Evolutionary conservation across 306 rosid species (phyloP).

Genomic region (Quercus gilva): DNA sequence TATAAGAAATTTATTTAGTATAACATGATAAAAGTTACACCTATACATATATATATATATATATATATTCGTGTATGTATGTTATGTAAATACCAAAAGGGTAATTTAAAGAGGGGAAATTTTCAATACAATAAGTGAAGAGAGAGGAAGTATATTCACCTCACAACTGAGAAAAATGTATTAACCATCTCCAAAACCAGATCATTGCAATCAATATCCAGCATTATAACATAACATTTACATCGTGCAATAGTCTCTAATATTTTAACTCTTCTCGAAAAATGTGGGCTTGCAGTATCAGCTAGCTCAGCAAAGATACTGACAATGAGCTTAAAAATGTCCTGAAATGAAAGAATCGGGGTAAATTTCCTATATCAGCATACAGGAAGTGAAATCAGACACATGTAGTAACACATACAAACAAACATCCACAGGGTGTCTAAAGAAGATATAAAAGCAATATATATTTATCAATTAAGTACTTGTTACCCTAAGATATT

Average conservation of each 20-base stretch:
- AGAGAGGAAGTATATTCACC: conserved; percentile 43
- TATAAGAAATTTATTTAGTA: no score
- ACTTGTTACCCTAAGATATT: conserved; percentile 58
- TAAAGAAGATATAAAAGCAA: not conserved
- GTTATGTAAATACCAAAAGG: not conserved
- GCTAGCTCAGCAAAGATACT: conserved; percentile 70
- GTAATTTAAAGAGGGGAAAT: not conserved
- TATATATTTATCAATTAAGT: not conserved
- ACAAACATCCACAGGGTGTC: conserved; percentile 1
- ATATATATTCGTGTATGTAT: not conserved
- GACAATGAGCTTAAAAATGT: conserved; percentile 62
- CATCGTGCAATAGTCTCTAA: conserved; percentile 73
- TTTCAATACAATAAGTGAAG: conserved; percentile 7
- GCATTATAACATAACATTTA: conserved; percentile 78
- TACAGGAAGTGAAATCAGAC: not conserved
- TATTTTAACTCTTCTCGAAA: conserved; percentile 76
- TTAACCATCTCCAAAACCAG: conserved; percentile 73
- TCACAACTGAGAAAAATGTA: conserved; percentile 69
- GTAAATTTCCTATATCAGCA: conserved; percentile 14
- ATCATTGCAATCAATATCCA: conserved; percentile 70
- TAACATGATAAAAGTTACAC: no score
- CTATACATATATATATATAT: not conserved
- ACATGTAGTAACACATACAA: not conserved
- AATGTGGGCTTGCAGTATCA: conserved; percentile 56
- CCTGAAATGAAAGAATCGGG: conserved; percentile 41